These are phyloP conservation scores for Choiromyces venosus DNA, from an alignment of 495 filamentous ascomycete genomes.

Conservation along the genomic window DNA sequence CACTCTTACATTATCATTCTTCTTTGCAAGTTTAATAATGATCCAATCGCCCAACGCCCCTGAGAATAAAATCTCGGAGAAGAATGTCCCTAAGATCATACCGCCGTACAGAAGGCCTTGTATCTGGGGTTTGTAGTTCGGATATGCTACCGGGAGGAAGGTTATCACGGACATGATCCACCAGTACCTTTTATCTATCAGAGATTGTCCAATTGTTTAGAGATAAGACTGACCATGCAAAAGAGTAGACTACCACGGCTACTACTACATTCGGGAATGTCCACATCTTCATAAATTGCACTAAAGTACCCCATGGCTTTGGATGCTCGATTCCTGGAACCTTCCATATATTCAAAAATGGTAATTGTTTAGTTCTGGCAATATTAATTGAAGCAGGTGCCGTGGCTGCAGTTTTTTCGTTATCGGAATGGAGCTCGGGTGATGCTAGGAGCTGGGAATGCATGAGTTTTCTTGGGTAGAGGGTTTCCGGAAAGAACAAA, in stretches of 20 bases:
- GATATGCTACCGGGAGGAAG: conserved; percentile 56
- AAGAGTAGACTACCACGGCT: conserved; percentile 51
- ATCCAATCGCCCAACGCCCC: conserved; percentile 53
- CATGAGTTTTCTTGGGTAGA: conserved; percentile 56
- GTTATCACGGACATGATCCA: conserved; percentile 60
- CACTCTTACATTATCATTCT: conserved; percentile 47
- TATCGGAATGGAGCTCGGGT: conserved; percentile 8
- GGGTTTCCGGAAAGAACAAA: conserved; percentile 55
- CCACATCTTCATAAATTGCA: conserved; percentile 51
- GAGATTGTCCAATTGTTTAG: neutral
- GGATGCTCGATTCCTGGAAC: conserved; percentile 55
- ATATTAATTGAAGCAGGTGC: conserved; percentile 28
- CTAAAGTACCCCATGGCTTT: conserved; percentile 49
- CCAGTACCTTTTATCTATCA: conserved; percentile 49
- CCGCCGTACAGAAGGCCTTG: conserved; percentile 58
- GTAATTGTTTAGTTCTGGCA: conserved; percentile 49
- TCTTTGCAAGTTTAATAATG: conserved; percentile 48
- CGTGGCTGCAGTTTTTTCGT: conserved; percentile 39
- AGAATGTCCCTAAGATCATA: conserved; percentile 53
- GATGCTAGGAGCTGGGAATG: conserved; percentile 41
- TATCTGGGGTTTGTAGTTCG: conserved; percentile 49
- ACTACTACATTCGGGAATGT: conserved; percentile 49
- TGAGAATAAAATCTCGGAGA: conserved; percentile 54
- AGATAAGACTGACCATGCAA: conserved; percentile 45
- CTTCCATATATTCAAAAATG: conserved; percentile 50